A percentile compares a stretch with the other conserved stretches of the same genome.
Conservation (phyloP, 1,139 yeast species). For the Scheffersomyces cryptocercus region DNA sequence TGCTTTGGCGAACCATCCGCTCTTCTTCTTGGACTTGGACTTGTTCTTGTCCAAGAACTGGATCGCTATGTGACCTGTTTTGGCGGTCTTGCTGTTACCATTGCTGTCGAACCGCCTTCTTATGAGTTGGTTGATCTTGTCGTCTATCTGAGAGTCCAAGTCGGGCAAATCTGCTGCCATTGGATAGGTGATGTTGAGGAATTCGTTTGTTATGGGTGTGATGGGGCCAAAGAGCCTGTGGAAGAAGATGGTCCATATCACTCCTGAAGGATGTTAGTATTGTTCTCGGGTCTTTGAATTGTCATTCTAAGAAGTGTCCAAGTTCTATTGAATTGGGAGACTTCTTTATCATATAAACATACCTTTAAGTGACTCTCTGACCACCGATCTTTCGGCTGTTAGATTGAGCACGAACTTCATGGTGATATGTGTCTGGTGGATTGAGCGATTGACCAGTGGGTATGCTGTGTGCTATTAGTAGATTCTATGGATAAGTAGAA, state of each 20-base stretch:
- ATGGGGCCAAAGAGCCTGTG: constrained; percentile 70
- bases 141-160: constrained; percentile 47
- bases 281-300: not conserved
- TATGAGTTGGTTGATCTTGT: constrained; percentile 38
- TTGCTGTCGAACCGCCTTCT: constrained; percentile 24
- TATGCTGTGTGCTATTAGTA: no score
- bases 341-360: constrained; percentile 16
- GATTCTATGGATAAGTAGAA: no score
- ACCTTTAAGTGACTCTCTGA: constrained; percentile 48
- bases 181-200: constrained; percentile 48
- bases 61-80: constrained; percentile 25
- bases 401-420: constrained; percentile 44
- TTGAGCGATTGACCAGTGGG: not conserved
- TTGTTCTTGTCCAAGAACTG: constrained; percentile 30
- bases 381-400: constrained; percentile 44
- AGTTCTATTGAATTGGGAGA: not conserved
- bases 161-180: constrained; percentile 42
- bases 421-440: not conserved
- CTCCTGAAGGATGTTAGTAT: constrained; percentile 41
- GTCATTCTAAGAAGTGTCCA: not conserved
- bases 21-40: constrained; percentile 33
- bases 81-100: constrained; percentile 3
- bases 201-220: constrained; percentile 50
- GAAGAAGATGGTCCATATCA: constrained; percentile 68
- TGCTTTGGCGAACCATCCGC: constrained; percentile 45